These are phyloP conservation scores for Leccinum olivaceopallidum DNA, from an alignment of 768 basidiomycete species.

Conservation along the genomic window DNA sequence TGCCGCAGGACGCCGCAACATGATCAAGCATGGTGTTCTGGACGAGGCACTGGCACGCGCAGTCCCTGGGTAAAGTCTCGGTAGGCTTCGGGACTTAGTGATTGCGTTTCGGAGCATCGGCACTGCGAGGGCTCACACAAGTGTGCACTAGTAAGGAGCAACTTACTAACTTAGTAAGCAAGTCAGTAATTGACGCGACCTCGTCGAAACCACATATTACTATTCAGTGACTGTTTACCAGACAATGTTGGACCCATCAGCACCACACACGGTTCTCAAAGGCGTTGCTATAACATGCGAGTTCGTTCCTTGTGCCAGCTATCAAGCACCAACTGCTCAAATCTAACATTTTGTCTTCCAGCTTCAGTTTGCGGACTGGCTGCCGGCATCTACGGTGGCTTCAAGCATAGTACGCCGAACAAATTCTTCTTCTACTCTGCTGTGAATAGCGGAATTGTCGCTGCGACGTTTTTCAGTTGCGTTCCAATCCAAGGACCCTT, in stretches of 20 bases:
- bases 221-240: neutral
- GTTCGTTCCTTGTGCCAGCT: conserved; percentile 51
- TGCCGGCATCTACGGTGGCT: conserved; percentile 45
- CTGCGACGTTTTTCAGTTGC: conserved; percentile 80
- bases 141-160: neutral
- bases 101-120: conserved; percentile 17
- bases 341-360: conserved; percentile 38
- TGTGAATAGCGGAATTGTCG: conserved; percentile 70
- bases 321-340: conserved; percentile 12
- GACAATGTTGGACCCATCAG: conserved; percentile 31
- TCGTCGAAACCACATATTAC: neutral
- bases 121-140: neutral
- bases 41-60: neutral
- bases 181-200: neutral
- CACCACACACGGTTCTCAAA: conserved; percentile 47
- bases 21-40: conserved; percentile 4
- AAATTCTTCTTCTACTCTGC: conserved; percentile 59
- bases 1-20: conserved; percentile 14
- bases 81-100: conserved; percentile 2
- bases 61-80: conserved; percentile 9
- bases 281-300: conserved; percentile 74
- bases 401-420: conserved; percentile 48
- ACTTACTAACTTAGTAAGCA: too few relatives aligned
- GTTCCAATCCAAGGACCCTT: neutral
- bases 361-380: conserved; percentile 55